Conservation (phyloP, 768 basidiomycete species). For the Boletus rubroflammeus region DNA sequence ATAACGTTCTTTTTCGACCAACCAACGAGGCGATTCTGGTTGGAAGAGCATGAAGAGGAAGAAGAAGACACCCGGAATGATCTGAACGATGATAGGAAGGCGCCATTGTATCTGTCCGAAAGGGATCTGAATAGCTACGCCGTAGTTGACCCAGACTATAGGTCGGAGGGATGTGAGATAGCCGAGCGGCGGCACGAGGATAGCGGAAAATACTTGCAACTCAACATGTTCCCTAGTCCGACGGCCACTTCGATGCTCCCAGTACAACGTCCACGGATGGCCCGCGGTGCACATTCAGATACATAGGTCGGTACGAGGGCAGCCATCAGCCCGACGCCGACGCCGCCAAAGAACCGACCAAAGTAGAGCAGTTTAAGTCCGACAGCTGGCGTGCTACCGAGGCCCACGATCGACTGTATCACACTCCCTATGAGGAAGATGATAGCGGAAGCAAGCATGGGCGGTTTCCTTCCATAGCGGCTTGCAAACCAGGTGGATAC, state of each 20-base stretch:
- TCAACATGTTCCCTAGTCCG: conserved; percentile 35
- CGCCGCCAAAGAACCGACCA: conserved; percentile 45
- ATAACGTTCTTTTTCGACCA: conserved; percentile 34
- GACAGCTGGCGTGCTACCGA: conserved; percentile 26
- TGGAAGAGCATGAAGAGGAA: conserved; percentile 35
- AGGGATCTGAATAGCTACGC: conserved; percentile 25
- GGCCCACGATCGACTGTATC: conserved; percentile 33
- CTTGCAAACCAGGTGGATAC: conserved; percentile 26
- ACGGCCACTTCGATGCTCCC: conserved; percentile 32
- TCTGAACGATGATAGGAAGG: conserved; percentile 34
- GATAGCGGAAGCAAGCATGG: conserved; percentile 28
- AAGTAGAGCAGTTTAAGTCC: conserved; percentile 32
- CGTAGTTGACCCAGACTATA: conserved; percentile 40
- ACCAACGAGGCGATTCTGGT: conserved; percentile 42
- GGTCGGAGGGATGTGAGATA: background rate
- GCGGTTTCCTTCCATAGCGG: conserved; percentile 36
- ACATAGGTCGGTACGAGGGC: conserved; percentile 37
- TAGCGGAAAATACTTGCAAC: conserved; percentile 24
- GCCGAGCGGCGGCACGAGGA: background rate
- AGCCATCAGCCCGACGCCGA: conserved; percentile 42
- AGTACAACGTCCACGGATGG: conserved; percentile 38
- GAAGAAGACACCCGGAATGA: conserved; percentile 40
- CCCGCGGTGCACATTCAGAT: conserved; percentile 36
- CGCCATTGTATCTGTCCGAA: conserved; percentile 35
- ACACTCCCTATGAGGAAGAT: conserved; percentile 34